These are phyloP conservation scores for Diaporthe vaccinii DNA, from an alignment of 2,329 filamentous ascomycete genomes.

Conservation along the genomic window DNA sequence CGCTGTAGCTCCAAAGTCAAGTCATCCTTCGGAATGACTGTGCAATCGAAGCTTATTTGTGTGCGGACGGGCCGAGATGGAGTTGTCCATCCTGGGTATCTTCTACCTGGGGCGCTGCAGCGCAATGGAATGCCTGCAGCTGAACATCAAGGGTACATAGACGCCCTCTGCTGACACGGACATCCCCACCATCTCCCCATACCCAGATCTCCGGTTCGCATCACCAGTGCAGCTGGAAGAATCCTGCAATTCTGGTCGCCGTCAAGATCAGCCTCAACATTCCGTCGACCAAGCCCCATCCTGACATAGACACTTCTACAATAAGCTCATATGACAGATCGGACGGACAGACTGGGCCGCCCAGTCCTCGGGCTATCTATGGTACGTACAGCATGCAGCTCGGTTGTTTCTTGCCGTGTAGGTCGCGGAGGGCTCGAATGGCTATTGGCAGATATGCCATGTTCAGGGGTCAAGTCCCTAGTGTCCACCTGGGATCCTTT, in stretches of 20 bases:
- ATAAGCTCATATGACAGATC: constrained; percentile 23
- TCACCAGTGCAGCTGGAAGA: not conserved
- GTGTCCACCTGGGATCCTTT: not conserved
- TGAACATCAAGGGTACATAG: not conserved
- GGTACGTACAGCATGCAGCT: not conserved
- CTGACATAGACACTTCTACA: not conserved
- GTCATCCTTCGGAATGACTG: constrained; percentile 16
- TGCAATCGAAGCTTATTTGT: not conserved
- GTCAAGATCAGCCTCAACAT: too few relatives aligned
- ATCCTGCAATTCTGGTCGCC: not conserved
- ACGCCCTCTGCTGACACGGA: constrained; percentile 33
- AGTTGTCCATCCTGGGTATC: not conserved
- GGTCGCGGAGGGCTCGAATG: not conserved
- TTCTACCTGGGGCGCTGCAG: not conserved
- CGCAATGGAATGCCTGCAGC: not conserved
- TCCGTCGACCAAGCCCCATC: not conserved
- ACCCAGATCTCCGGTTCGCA: constrained; percentile 22
- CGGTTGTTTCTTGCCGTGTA: not conserved
- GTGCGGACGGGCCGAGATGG: not conserved
- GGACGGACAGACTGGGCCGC: constrained; percentile 4
- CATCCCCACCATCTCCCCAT: constrained; percentile 38
- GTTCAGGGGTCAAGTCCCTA: not conserved
- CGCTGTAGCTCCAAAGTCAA: not conserved
- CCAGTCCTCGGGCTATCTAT: constrained; percentile 1
- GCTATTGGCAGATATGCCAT: not conserved